Conservation (phyloP, 768 basidiomycete genomes). For the Pisolithus marmoratus region DNA sequence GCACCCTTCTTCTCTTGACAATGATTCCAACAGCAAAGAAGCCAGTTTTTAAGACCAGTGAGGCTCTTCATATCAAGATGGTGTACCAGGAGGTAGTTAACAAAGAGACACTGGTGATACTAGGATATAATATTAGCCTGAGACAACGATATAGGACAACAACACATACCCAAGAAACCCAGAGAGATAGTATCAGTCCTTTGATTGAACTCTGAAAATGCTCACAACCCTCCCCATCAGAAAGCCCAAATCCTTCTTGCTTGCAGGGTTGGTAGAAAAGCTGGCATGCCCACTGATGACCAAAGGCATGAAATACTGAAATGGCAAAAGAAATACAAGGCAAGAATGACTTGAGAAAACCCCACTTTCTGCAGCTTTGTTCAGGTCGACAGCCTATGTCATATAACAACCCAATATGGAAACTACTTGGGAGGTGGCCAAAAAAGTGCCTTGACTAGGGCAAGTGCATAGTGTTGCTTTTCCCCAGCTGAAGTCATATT, state of each 20-base stretch:
- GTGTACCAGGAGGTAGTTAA: conserved; percentile 20
- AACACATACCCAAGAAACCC: conserved; percentile 15
- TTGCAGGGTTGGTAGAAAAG: conserved; percentile 32
- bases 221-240: conserved; percentile 27
- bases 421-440: conserved; percentile 9
- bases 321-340: conserved; percentile 23
- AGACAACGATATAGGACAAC: neutral
- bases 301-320: conserved; percentile 32
- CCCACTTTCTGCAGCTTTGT: conserved; percentile 11
- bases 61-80: conserved; percentile 11
- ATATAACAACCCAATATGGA: conserved; percentile 15
- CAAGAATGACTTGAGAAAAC: conserved; percentile 4
- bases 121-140: conserved; percentile 13
- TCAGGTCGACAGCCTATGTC: conserved; percentile 21
- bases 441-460: conserved; percentile 14
- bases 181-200: conserved; percentile 12
- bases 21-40: conserved; percentile 5
- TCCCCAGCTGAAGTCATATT: conserved; percentile 15
- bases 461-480: conserved; percentile 19
- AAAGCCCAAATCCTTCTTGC: conserved; percentile 15
- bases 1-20: conserved; percentile 5
- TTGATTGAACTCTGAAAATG: conserved; percentile 19
- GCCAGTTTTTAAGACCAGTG: conserved; percentile 10
- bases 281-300: conserved; percentile 31
- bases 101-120: conserved; percentile 23